Base-by-base conservation (phyloP, 2,329 filamentous ascomycete species). In the Clonostachys chloroleuca region DNA sequence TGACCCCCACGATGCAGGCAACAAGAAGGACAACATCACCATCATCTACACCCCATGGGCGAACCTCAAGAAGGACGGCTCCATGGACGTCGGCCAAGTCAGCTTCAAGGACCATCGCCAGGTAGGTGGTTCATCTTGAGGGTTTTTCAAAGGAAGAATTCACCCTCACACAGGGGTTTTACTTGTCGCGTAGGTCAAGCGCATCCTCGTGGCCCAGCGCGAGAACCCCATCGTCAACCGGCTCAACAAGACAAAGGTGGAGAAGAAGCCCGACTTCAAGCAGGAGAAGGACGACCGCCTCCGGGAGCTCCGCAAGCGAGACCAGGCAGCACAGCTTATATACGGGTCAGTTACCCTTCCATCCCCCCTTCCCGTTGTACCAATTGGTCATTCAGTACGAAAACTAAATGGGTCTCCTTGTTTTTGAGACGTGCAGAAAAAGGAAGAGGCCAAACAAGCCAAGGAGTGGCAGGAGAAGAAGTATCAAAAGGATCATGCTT, bases 21-120 rank as follows among this genome's bases (percentile, higher is more conserved):
- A 99, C 75, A 99, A 99, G 70, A 97, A 96, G 68, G 92, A 97
- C 67, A 97, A 97, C 68, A 76, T 99, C 59, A 95, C 91, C 14
- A 68, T 99, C 61, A 95, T 99, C 61, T 99, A 99, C 72, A 99
- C 94, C 5, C 94, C 94, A 7, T 97, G 94, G 91, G 87, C 89
- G 41, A 99, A 99, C 65, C 79, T 99, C 34, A 87, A 89, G 64
- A 99, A 99, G 64, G 90, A 95, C 61, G 92, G 92, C 33, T 89
- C 86, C 65, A 99, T 99, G 94, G 92, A 89, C 16, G 86, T 86
- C 4, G 94, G 94, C 18, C 94, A 99, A 64, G 94, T 99, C 46
- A 86, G 88, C 53, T 99, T 97, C 74, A 92, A 96, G 62, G 89
- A 96, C 67, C 80, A 78, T 39, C 90, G 89, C 59, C 86, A 85